These are phyloP conservation scores for Gaeumannomyces sp. DNA, from an alignment of 2,329 filamentous ascomycete genomes.

Conservation along the genomic window DNA sequence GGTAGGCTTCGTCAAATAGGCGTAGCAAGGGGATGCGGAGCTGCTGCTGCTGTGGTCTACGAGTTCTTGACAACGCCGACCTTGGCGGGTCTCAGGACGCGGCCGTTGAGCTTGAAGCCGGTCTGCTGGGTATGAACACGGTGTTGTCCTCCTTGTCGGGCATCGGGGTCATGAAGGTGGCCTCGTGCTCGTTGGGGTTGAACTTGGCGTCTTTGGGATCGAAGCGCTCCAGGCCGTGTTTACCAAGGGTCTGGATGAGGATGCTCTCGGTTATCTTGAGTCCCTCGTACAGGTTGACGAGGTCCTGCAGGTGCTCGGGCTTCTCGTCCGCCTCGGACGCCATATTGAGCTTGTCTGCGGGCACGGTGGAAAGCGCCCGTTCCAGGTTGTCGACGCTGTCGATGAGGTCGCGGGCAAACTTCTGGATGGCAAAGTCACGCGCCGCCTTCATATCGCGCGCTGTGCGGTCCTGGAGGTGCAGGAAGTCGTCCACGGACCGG, in stretches of 20 bases:
- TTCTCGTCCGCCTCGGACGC: constrained; percentile 28
- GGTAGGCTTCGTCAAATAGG: constrained; percentile 6
- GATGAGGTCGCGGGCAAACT: constrained; percentile 89
- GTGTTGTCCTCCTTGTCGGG: constrained; percentile 83
- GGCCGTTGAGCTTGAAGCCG: constrained; percentile 89
- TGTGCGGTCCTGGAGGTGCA: constrained; percentile 93
- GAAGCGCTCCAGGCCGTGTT: constrained; percentile 89
- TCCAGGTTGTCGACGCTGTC: constrained; percentile 97
- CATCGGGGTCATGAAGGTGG: constrained; percentile 87
- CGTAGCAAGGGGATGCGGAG: neutral
- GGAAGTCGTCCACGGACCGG: constrained; percentile 91
- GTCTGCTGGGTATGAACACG: constrained; percentile 93
- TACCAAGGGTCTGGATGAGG: constrained; percentile 80
- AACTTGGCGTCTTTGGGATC: constrained; percentile 81
- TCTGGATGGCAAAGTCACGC: constrained; percentile 90
- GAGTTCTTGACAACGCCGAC: constrained; percentile 91
- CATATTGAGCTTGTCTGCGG: constrained; percentile 61
- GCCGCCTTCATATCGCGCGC: constrained; percentile 82
- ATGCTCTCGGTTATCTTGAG: constrained; percentile 93
- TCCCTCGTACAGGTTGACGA: constrained; percentile 76
- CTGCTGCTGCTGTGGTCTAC: constrained; percentile 19
- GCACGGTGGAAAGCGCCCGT: constrained; percentile 76
- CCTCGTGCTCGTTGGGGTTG: constrained; percentile 94
- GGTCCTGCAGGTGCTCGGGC: constrained; percentile 57
- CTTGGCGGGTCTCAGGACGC: constrained; percentile 85